Evolutionary conservation across 768 basidiomycete species (phyloP).

Genomic region (Boletus sp.): DNA sequence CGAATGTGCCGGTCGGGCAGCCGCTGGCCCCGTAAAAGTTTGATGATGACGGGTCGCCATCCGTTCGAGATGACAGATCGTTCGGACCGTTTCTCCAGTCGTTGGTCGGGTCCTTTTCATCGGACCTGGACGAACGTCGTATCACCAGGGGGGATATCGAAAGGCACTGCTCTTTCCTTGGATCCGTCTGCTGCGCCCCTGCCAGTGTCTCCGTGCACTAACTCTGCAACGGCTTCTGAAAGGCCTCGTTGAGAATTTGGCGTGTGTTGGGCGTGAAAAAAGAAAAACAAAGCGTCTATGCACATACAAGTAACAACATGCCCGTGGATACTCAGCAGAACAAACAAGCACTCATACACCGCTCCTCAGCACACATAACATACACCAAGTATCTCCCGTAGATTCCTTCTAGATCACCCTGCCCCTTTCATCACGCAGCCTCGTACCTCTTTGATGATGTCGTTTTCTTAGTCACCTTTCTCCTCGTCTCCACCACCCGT

Average conservation of each 20-base stretch:
- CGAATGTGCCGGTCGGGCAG: neutral
- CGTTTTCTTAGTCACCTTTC: constrained; percentile 44
- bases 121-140: neutral
- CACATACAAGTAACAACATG: constrained; percentile 1
- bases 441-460: constrained; percentile 55
- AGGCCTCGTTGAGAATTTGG: neutral
- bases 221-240: neutral
- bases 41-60: no score
- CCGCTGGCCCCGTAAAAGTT: neutral
- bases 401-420: neutral
- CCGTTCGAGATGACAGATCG: neutral
- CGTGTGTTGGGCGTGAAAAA: neutral
- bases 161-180: no score
- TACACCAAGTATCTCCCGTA: neutral
- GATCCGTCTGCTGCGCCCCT: no score
- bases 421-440: neutral
- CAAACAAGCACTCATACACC: neutral
- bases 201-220: neutral
- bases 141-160: no score
- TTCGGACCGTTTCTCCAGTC: neutral
- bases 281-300: neutral
- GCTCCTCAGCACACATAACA: neutral
- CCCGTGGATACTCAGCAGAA: neutral
- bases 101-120: neutral
- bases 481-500: constrained; percentile 57